Percentiles rank a stretch among this genome's conserved stretches.
These are phyloP conservation scores for Termitomyces sp. DNA, from an alignment of 1,284 basidiomycete species.

Conservation along the genomic window DNA sequence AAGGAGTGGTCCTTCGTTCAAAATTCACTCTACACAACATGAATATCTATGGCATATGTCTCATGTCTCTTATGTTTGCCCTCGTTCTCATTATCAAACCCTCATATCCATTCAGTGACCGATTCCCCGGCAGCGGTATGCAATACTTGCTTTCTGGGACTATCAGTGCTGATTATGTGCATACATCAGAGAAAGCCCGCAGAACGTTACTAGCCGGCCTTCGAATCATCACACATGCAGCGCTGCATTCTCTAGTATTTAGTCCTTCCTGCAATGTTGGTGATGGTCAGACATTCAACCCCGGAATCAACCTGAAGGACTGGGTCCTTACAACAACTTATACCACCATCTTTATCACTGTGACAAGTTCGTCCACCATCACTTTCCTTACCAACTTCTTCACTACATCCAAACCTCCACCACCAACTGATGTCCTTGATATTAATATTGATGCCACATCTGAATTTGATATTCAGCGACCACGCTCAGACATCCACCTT, in stretches of 20 bases:
- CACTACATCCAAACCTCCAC: not conserved
- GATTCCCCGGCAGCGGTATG: not conserved
- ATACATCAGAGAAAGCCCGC: not conserved
- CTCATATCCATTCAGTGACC: not conserved
- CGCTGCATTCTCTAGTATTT: not conserved
- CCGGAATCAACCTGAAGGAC: not conserved
- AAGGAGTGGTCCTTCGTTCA: not conserved
- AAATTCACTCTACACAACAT: not conserved
- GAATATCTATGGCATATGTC: not conserved
- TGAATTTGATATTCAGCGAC: not conserved
- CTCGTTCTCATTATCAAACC: not conserved
- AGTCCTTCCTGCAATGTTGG: not conserved
- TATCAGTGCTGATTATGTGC: not conserved
- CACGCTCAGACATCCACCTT: not conserved
- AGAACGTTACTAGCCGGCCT: not conserved
- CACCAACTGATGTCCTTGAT: not conserved
- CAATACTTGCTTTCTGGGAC: not conserved
- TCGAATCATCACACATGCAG: not conserved
- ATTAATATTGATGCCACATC: not conserved
- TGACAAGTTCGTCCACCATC: not conserved
- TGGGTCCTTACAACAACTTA: not conserved
- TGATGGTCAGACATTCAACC: not conserved
- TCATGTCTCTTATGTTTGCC: not conserved
- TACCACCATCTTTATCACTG: not conserved
- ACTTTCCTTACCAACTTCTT: not conserved